These are phyloP conservation scores for Lathyrus aphaca DNA, from an alignment of 306 rosid genomes.

Conservation along the genomic window DNA sequence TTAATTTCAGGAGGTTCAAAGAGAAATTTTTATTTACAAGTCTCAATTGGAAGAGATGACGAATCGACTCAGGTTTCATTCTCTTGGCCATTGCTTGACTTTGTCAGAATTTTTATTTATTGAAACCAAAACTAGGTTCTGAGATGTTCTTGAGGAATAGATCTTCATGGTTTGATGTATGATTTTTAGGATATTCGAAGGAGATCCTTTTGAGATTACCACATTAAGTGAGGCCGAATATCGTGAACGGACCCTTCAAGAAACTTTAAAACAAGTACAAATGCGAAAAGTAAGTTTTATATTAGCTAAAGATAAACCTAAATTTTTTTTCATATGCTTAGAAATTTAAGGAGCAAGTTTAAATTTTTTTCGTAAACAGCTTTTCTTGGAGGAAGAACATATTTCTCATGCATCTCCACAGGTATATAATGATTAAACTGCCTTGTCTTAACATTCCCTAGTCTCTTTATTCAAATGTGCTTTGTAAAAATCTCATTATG, in stretches of 20 bases:
- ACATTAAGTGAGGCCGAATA: slow-evolving; percentile 55
- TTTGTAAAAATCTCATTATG: background rate
- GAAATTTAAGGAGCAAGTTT: background rate
- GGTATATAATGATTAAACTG: slow-evolving; percentile 36
- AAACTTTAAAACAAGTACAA: slow-evolving; percentile 56
- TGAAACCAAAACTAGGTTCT: slow-evolving; percentile 20
- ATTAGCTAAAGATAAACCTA: background rate
- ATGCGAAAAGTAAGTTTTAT: slow-evolving; percentile 45
- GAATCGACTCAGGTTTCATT: slow-evolving; percentile 53
- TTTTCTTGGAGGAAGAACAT: slow-evolving; percentile 42
- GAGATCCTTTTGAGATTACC: slow-evolving; percentile 57
- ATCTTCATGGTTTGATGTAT: background rate
- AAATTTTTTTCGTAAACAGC: slow-evolving; percentile 38
- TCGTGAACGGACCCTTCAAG: slow-evolving; percentile 50
- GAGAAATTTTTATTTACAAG: slow-evolving; percentile 45
- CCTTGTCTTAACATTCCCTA: background rate
- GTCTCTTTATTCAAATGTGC: background rate
- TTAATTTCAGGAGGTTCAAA: slow-evolving; percentile 52
- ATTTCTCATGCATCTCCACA: slow-evolving; percentile 41
- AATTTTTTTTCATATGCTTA: background rate
- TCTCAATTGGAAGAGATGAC: slow-evolving; percentile 55
- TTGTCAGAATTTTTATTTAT: background rate
- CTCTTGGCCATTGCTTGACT: background rate
- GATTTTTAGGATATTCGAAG: slow-evolving; percentile 61
- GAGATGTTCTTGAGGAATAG: background rate